phyloP scores from a whole-genome alignment of 2,329 filamentous ascomycete species.

The Microsporum canis region DNA sequence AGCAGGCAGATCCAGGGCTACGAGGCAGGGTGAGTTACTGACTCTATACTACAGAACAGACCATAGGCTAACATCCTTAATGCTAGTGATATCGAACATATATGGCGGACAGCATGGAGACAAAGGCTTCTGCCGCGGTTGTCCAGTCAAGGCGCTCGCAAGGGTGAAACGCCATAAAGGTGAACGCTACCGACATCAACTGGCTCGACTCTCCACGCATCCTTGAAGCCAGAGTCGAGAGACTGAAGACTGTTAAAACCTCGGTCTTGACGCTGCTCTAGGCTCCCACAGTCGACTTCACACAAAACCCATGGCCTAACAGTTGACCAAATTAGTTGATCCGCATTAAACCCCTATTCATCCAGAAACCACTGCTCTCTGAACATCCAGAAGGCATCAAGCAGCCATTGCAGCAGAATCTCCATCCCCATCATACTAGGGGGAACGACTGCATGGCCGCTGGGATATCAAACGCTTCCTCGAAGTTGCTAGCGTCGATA shows the following conservation, averaged over 20 bases:
- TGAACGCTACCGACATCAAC: conserved; percentile 66
- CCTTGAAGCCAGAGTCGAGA: conserved; percentile 53
- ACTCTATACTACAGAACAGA: neutral
- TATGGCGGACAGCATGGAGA: conserved; percentile 65
- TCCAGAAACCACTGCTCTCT: conserved; percentile 61
- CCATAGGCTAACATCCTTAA: neutral
- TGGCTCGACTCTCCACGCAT: conserved; percentile 63
- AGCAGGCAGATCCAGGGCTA: conserved; percentile 50
- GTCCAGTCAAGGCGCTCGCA: conserved; percentile 44
- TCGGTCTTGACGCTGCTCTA: conserved; percentile 61
- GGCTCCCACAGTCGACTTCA: conserved; percentile 71
- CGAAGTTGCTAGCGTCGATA: conserved; percentile 55
- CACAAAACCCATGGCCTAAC: conserved; percentile 64
- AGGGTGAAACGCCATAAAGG: conserved; percentile 47
- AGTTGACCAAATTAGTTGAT: conserved; percentile 56
- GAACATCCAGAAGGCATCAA: conserved; percentile 59
- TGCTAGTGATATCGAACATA: conserved; percentile 61
- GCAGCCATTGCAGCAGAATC: conserved; percentile 44
- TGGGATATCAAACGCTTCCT: conserved; percentile 67
- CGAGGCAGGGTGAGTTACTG: conserved; percentile 53
- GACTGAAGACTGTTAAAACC: conserved; percentile 56
- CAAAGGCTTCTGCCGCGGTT: conserved; percentile 62
- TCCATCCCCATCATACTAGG: conserved; percentile 58
- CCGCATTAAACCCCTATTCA: conserved; percentile 59
- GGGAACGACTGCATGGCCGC: conserved; percentile 58